These are phyloP conservation scores for Brettanomyces custersianus DNA, from an alignment of 805 yeast genomes.

Conservation along the genomic window DNA sequence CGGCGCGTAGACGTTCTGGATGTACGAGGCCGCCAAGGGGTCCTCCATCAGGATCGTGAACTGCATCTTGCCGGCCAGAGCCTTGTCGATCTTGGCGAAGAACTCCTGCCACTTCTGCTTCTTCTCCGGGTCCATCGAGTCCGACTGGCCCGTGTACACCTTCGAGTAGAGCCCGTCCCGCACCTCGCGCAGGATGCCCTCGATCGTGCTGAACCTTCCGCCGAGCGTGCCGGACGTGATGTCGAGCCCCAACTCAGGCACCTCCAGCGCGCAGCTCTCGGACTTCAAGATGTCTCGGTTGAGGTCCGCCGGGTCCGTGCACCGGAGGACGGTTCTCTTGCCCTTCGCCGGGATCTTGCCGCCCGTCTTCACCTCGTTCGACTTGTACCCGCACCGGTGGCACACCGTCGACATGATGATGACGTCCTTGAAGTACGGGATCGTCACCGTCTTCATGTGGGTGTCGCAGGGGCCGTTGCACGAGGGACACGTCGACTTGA, in stretches of 20 bases:
- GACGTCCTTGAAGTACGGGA: conserved; percentile 97
- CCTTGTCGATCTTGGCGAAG: conserved; percentile 64
- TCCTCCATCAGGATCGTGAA: conserved; percentile 89
- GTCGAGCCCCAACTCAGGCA: conserved; percentile 87
- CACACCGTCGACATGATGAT: conserved; percentile 93
- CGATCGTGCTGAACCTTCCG: conserved; percentile 95
- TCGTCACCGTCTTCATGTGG: conserved; percentile 92
- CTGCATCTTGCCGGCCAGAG: conserved; percentile 69
- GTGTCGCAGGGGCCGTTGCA: conserved; percentile 80
- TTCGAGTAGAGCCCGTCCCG: conserved; percentile 79
- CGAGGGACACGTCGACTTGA: conserved; percentile 86
- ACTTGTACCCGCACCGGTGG: conserved; percentile 87
- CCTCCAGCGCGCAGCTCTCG: conserved; percentile 78
- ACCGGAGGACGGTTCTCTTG: conserved; percentile 56
- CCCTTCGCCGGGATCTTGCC: conserved; percentile 91
- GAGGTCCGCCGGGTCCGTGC: conserved; percentile 87
- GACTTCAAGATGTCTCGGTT: conserved; percentile 91
- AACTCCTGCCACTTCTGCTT: conserved; percentile 77
- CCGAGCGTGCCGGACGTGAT: conserved; percentile 95
- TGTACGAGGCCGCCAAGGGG: conserved; percentile 90
- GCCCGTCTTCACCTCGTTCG: conserved; percentile 97
- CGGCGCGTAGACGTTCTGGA: conserved; percentile 98
- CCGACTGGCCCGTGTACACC: conserved; percentile 80
- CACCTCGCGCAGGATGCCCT: conserved; percentile 86
- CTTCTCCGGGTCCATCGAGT: conserved; percentile 78